Conservation (phyloP, 371 early-diverging fungal species). For the Mucor circinelloides region DNA sequence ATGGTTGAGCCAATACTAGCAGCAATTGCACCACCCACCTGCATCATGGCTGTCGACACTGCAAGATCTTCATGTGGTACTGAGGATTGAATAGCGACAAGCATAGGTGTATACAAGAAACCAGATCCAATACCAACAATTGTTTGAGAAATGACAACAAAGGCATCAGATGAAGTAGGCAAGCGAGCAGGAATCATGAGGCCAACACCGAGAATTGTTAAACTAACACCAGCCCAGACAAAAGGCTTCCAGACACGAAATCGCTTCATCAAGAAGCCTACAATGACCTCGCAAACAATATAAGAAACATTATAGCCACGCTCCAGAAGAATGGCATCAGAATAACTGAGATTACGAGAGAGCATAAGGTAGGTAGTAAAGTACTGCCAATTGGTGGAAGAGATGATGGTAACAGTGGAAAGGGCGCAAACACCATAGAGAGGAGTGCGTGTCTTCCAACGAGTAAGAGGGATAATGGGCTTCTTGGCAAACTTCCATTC, state of each 20-base stretch:
- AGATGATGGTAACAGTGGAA: slow-evolving; percentile 47
- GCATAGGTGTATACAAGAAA: slow-evolving; percentile 28
- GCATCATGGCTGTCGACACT: slow-evolving; percentile 36
- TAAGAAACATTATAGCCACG: slow-evolving; percentile 45
- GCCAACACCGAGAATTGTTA: slow-evolving; percentile 46
- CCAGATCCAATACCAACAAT: slow-evolving; percentile 46
- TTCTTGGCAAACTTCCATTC: slow-evolving; percentile 47
- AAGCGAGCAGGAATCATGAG: slow-evolving; percentile 50
- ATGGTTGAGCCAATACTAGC: slow-evolving; percentile 39
- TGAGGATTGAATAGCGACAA: slow-evolving; percentile 39
- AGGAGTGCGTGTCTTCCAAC: slow-evolving; percentile 48
- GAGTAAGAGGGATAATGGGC: slow-evolving; percentile 51
- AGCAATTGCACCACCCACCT: slow-evolving; percentile 38
- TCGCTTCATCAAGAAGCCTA: slow-evolving; percentile 42
- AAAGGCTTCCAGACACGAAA: slow-evolving; percentile 50
- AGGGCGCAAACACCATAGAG: slow-evolving; percentile 45
- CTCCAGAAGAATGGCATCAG: slow-evolving; percentile 33
- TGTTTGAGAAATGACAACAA: slow-evolving; percentile 40
- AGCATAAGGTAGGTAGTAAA: slow-evolving; percentile 46
- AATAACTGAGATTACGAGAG: slow-evolving; percentile 35
- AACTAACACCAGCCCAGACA: slow-evolving; percentile 63
- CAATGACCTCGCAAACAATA: slow-evolving; percentile 30
- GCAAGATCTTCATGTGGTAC: slow-evolving; percentile 40
- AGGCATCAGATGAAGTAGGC: slow-evolving; percentile 32
- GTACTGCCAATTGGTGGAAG: slow-evolving; percentile 43